Evolutionary conservation across 371 early-diverging fungal genomes (phyloP), one percentile per base, ranked within the genome.

Genomic region (Apophysomyces variabilis): DNA sequence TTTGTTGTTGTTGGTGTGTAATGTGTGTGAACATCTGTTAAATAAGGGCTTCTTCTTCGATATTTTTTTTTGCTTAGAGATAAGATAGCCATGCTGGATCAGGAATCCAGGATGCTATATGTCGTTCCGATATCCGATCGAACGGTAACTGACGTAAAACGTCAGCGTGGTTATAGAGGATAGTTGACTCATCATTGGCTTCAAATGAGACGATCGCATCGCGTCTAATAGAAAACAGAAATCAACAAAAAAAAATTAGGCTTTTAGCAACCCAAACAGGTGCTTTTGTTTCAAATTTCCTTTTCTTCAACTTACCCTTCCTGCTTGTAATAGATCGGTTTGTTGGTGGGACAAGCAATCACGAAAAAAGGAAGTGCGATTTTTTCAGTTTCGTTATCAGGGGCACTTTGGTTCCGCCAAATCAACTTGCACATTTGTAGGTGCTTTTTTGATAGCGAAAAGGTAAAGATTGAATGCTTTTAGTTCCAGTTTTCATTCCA

Each of bases 351-450:
- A 38, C 60, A 61, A 36, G 67, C 61, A 37, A 66, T 50, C 14
- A 62, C 57, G 38, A 66, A 66, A 46, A 66, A 66, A 4, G 67
- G 67, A 37, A 66, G 58, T 1, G 67, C 58, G 11, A 66, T 36
- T 18, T 47, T 47, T n/a, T 47, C 21, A 11, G 47, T 47, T n/a
- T 47, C 18, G 4, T 47, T 18, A 7, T 47, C 47, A 47, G 47
- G 47, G 47, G 47, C 37, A 61, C 57, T 36, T 8, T 66, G 61
- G 26, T 57, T 66, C 16, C 57, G 67, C 67, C 67, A 66, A 36
- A 66, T 56, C 46, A 66, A 38, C 16, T 66, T 66, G 62, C 67
- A 66, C 46, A 66, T 14, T 43, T 66, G 67, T 32, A 66, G 56
- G 32, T 66, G 67, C 59, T 46, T n/a, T 12, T 43, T 43, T 26